These are phyloP conservation scores for Botryotinia calthae DNA, from an alignment of 2,329 filamentous ascomycete species.

Conservation along the genomic window DNA sequence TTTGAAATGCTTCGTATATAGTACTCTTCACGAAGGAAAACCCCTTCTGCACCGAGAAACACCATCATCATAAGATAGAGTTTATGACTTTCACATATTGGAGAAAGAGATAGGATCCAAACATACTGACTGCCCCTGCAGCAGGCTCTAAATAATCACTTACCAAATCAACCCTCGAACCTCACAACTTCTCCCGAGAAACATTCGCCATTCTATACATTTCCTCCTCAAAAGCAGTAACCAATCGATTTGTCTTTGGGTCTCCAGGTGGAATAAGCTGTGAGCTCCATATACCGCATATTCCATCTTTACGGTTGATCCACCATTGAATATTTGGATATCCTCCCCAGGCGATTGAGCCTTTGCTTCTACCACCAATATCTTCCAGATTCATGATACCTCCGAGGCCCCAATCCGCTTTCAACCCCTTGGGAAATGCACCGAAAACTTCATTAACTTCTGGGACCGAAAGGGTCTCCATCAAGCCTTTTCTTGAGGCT, in stretches of 20 bases:
- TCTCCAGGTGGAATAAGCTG: slow-evolving; percentile 47
- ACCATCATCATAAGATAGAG: neutral
- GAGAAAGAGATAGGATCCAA: neutral
- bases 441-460: slow-evolving; percentile 28
- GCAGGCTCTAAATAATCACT: neutral
- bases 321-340: slow-evolving; percentile 49
- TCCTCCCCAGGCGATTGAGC: slow-evolving; percentile 46
- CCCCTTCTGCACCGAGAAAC: neutral
- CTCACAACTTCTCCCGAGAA: slow-evolving; percentile 6
- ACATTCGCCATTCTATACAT: slow-evolving; percentile 38
- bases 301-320: slow-evolving; percentile 41
- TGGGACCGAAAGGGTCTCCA: slow-evolving; percentile 25
- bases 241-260: slow-evolving; percentile 38
- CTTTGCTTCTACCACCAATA: slow-evolving; percentile 40
- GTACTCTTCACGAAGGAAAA: neutral
- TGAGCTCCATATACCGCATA: slow-evolving; percentile 45
- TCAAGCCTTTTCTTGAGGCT: slow-evolving; percentile 29
- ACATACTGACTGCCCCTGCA: no score
- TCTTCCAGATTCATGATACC: slow-evolving; percentile 45
- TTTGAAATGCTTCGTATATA: neutral
- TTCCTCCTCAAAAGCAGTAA: slow-evolving; percentile 42
- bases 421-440: slow-evolving; percentile 40
- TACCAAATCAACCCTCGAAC: no score
- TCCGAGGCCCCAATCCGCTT: slow-evolving; percentile 43
- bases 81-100: neutral